phyloP scores from a whole-genome alignment of 768 basidiomycete genomes.

The Podaxis sp. region DNA sequence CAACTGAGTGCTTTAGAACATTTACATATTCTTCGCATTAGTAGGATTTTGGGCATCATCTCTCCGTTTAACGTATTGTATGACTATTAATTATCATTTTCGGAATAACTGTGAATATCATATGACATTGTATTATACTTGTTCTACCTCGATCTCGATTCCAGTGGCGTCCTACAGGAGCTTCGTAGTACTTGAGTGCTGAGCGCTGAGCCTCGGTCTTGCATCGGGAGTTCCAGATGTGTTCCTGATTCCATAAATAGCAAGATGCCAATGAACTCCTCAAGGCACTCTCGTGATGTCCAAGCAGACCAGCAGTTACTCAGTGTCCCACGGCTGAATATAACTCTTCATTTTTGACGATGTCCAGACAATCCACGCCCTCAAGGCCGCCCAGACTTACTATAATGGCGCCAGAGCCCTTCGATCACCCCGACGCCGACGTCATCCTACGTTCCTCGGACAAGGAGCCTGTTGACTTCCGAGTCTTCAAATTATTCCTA shows the following conservation, averaged over 20 bases:
- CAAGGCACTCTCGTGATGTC: conserved; percentile 5
- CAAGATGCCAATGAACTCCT: background rate
- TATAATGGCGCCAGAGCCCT: conserved; percentile 27
- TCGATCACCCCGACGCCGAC: conserved; percentile 46
- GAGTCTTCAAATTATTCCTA: conserved; percentile 50
- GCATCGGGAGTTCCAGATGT: background rate
- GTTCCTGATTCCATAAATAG: background rate
- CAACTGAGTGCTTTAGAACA: background rate
- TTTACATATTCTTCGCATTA: background rate
- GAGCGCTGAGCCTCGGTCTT: too few relatives aligned
- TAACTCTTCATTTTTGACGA: background rate
- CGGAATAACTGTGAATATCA: background rate
- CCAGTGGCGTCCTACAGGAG: background rate
- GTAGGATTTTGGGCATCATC: background rate
- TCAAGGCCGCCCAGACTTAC: conserved; percentile 11
- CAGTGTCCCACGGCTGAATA: background rate
- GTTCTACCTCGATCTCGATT: background rate
- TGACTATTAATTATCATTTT: background rate
- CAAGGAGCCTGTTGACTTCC: conserved; percentile 39
- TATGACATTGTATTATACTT: background rate
- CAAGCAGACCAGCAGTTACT: background rate
- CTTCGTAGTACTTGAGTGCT: too few relatives aligned
- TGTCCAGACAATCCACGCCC: background rate
- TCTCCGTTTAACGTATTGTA: background rate
- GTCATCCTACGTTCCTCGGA: conserved; percentile 55